These are phyloP conservation scores for Xylariales sp. DNA, from an alignment of 2,329 filamentous ascomycete genomes.

Conservation along the genomic window DNA sequence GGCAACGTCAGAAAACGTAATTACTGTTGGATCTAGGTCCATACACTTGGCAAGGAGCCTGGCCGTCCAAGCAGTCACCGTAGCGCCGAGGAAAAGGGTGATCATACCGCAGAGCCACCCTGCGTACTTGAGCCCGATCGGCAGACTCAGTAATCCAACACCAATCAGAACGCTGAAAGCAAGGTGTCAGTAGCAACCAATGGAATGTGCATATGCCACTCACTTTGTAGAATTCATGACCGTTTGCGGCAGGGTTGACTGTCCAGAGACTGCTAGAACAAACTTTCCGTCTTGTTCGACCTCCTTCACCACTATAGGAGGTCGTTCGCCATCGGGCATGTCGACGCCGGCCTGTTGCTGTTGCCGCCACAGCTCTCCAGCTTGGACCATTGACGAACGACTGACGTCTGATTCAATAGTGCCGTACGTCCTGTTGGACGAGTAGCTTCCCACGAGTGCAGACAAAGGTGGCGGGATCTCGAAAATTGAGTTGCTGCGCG, in stretches of 20 bases:
- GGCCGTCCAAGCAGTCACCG: constrained; percentile 80
- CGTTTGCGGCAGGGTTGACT: constrained; percentile 93
- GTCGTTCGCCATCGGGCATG: constrained; percentile 53
- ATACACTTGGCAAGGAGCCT: constrained; percentile 82
- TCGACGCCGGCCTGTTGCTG: constrained; percentile 46
- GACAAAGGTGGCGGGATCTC: constrained; percentile 56
- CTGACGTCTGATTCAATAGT: constrained; percentile 41
- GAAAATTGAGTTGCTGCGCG: constrained; percentile 47
- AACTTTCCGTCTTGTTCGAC: constrained; percentile 76
- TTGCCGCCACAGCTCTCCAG: constrained; percentile 47
- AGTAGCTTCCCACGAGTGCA: constrained; percentile 68
- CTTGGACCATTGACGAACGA: constrained; percentile 45
- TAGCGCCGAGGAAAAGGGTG: constrained; percentile 69
- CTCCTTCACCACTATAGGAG: constrained; percentile 81
- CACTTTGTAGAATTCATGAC: constrained; percentile 92
- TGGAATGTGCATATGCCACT: constrained; percentile 11
- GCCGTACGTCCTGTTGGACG: constrained; percentile 51
- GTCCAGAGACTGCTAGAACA: constrained; percentile 79
- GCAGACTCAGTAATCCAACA: constrained; percentile 82
- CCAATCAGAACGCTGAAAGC: constrained; percentile 68
- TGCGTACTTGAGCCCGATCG: constrained; percentile 79
- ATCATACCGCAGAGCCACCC: constrained; percentile 81
- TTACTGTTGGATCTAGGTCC: constrained; percentile 76
- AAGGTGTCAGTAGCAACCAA: constrained; percentile 5
- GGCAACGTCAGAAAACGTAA: constrained; percentile 91